Evolutionary conservation across 75 land plant genomes (phyloP).

Genomic region (Gnetum montanum): DNA sequence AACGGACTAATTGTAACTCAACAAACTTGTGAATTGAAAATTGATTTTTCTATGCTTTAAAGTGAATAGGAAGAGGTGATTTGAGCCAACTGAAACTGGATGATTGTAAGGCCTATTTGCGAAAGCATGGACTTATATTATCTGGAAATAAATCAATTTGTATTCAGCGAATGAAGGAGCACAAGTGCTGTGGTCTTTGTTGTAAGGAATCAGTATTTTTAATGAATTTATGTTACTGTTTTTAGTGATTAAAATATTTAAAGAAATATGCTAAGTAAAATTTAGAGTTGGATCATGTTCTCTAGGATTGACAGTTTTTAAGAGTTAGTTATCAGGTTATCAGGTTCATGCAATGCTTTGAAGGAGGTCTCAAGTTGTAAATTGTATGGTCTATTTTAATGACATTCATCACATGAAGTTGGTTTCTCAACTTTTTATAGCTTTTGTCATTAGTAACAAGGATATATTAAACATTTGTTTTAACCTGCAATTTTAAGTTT

Average conservation of each 20-base stretch:
- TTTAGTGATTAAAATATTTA: background rate
- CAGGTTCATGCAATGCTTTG: background rate
- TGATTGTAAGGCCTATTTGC: slow-evolving; percentile 24
- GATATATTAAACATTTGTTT: background rate
- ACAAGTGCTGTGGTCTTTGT: too few species aligned
- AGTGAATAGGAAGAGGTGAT: slow-evolving; percentile 20
- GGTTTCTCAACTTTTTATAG: background rate
- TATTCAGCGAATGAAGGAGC: slow-evolving; percentile 20
- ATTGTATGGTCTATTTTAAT: background rate
- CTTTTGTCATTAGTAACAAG: background rate
- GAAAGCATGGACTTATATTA: slow-evolving; percentile 21
- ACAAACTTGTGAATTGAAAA: too few species aligned
- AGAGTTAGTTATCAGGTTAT: background rate
- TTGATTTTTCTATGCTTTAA: too few species aligned
- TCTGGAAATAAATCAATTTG: slow-evolving; percentile 19
- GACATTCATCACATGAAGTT: background rate
- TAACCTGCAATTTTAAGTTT: background rate
- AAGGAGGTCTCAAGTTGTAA: too few species aligned
- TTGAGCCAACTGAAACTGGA: slow-evolving; percentile 21
- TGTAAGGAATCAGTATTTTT: slow-evolving; percentile 12
- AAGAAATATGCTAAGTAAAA: background rate
- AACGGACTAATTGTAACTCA: too few species aligned
- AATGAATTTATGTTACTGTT: background rate
- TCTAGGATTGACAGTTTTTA: too few species aligned
- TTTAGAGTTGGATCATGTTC: slow-evolving; percentile 1